Conservation (phyloP, 352 stramenopile species). For the Saprolegnia parasitica region DNA sequence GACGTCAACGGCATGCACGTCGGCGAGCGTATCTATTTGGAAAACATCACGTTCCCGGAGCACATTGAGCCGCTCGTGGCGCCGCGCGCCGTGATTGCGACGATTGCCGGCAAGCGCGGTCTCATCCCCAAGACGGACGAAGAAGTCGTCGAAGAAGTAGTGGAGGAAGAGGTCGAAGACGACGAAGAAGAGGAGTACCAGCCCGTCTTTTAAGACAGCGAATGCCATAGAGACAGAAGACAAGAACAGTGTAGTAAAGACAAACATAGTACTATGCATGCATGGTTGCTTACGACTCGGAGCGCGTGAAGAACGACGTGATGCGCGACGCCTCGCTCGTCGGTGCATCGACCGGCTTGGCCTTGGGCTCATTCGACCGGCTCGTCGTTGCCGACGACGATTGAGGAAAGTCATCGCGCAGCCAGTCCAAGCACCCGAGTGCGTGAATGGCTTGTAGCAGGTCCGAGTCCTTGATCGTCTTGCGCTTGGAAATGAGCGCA, state of each 20-base stretch:
- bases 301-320: conserved; percentile 12
- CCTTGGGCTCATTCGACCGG: neutral
- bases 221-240: conserved; percentile 9
- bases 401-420: conserved; percentile 71
- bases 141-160: conserved; percentile 58
- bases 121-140: conserved; percentile 72
- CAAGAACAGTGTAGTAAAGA: neutral
- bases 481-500: conserved; percentile 75
- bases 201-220: conserved; percentile 12
- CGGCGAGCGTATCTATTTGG: conserved; percentile 73
- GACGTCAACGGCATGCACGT: conserved; percentile 86
- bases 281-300: neutral
- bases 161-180: conserved; percentile 52
- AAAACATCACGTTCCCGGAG: conserved; percentile 71
- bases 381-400: neutral
- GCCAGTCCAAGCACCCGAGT: conserved; percentile 69
- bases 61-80: conserved; percentile 61
- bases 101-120: conserved; percentile 80
- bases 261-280: conserved; percentile 17
- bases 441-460: conserved; percentile 75
- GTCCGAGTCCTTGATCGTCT: conserved; percentile 72
- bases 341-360: neutral
- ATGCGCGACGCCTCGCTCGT: neutral
- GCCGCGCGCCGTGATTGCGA: conserved; percentile 66
- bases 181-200: conserved; percentile 58